Base-by-base conservation (phyloP, 345 rosid genomes). In the Populus davidiana region DNA sequence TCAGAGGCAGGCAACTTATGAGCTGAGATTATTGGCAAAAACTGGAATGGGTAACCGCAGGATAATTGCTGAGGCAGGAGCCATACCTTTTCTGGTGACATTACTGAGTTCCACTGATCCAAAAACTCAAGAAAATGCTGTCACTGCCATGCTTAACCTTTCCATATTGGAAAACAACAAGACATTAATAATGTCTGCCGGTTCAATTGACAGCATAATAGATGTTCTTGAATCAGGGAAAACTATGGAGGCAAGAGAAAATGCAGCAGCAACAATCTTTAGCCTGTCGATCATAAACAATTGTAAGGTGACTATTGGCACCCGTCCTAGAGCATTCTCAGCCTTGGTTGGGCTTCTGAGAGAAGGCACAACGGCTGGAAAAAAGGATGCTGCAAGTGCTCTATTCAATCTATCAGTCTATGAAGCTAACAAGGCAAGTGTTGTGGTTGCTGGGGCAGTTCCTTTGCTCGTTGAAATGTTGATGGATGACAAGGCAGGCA, bases 1-100 rank as follows among this genome's bases (percentile, higher is more conserved):
- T 18, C 93, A 90, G 83, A 85, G 92, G 69, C 92, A 85, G 78
- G 93, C 93, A 29, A 93, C 96, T 21, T 89, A 90, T 47, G 92
- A 91, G 86, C 82, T 89, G 75, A 85, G 93, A 31, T 75, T 91
- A 72, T 83, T 91, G 18, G 93, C 93, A 0, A 91, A 91, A 84
- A 88, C 90, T 0, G 90, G 92, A 62, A 88, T 88, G 92, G 92
- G 85, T 65, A 90, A 86, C 47, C 81, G 93, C 17, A 85, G 91
- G 85, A 80, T 86, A 68, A 88, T 91, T 1, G 77, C 89, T 0
- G 93, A 91, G 84, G 92, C 88, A 2, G 93, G 96, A 70, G 92
- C 92, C 5, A 88, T 91, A 73, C 93, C 93, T 3, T 87, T 90
- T 78, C 87, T 91, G 1, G 90, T 90, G 71, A 84, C 83, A 10